phyloP scores from a whole-genome alignment of 495 filamentous ascomycete species.

The Darksidea phi region DNA sequence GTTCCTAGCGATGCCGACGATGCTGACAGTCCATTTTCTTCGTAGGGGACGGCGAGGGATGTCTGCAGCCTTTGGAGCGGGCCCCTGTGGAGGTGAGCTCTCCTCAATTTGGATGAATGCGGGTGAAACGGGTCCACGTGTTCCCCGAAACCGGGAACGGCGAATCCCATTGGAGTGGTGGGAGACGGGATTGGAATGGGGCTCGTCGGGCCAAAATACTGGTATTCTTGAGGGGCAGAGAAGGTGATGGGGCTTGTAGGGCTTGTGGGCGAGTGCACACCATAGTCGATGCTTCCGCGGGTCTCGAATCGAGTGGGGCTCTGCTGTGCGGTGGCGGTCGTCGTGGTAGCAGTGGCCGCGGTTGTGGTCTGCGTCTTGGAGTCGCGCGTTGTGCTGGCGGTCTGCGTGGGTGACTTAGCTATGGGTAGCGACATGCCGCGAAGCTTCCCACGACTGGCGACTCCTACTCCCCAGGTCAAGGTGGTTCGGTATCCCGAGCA shows the following conservation, averaged over 20 bases:
- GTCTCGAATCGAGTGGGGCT: conserved; percentile 20
- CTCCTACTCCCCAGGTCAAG: conserved; percentile 95
- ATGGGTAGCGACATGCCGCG: conserved; percentile 85
- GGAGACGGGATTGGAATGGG: conserved; percentile 41
- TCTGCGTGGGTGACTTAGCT: conserved; percentile 61
- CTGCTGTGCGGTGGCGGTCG: conserved; percentile 3
- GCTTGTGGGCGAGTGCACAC: conserved; percentile 22
- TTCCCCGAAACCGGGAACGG: conserved; percentile 39
- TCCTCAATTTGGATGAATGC: conserved; percentile 35
- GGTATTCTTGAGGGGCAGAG: conserved; percentile 32
- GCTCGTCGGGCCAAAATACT: conserved; percentile 32
- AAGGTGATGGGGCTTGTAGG: conserved; percentile 29
- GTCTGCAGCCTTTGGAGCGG: conserved; percentile 48
- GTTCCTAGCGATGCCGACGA: conserved; percentile 48
- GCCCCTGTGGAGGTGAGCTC: conserved; percentile 31
- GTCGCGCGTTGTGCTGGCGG: conserved; percentile 8
- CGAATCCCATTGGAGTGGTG: conserved; percentile 35
- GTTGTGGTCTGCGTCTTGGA: conserved; percentile 29
- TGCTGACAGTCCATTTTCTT: conserved; percentile 44
- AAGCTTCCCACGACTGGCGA: conserved; percentile 94
- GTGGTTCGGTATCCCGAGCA: conserved; percentile 97
- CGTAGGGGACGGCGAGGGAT: conserved; percentile 40
- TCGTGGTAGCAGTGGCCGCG: conserved; percentile 2
- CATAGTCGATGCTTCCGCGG: conserved; percentile 26
- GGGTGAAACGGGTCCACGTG: conserved; percentile 36